Evolutionary conservation across 129 eudicot species (phyloP).

Genomic region (Helichrysum umbraculigerum): DNA sequence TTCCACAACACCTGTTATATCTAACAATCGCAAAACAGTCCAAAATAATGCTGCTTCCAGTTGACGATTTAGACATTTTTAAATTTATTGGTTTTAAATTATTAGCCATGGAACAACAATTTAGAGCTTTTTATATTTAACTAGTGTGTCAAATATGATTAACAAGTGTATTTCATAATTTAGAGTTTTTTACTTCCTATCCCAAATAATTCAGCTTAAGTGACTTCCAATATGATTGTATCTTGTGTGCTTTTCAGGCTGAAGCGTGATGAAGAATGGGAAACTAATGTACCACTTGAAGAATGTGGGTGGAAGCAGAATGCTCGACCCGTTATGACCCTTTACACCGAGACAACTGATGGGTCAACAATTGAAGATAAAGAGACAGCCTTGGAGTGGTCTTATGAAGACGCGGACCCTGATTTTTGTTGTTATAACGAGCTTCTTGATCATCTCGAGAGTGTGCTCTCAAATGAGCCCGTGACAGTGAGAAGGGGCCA

Average conservation of each 20-base stretch:
- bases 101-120: conserved; percentile 74
- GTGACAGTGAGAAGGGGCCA: conserved; percentile 79
- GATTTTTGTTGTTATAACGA: no score
- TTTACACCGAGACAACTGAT: no score
- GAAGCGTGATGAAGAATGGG: conserved; percentile 70
- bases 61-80: conserved; percentile 83
- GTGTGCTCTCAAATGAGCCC: no score
- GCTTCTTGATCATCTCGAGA: no score
- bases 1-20: no score
- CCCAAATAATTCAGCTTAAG: no score
- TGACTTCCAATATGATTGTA: background rate
- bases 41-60: conserved; percentile 70
- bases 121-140: background rate
- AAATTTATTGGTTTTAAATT: conserved; percentile 77
- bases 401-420: no score
- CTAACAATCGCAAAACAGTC: no score
- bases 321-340: conserved; percentile 78
- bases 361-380: no score
- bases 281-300: conserved; percentile 60
- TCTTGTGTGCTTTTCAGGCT: conserved; percentile 36
- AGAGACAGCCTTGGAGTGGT: no score
- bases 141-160: background rate
- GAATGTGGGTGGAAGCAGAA: conserved; percentile 86
- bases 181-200: background rate
- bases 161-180: background rate